Conservation (phyloP, 2,329 filamentous ascomycete genomes). For the Colletotrichum sp. region DNA sequence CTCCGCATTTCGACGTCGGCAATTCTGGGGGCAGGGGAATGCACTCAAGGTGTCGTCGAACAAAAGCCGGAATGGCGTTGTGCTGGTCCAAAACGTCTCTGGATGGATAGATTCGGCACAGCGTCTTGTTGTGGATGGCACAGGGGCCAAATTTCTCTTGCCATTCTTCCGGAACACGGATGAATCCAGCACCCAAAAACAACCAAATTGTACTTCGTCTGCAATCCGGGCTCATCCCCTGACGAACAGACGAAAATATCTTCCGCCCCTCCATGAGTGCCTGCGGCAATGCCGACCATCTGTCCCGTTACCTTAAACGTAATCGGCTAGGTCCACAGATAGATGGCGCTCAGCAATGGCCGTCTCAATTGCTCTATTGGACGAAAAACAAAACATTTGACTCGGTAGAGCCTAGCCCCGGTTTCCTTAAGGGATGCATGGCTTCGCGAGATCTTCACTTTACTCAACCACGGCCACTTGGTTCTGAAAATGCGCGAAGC, state of each 20-base stretch:
- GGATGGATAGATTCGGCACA: not conserved
- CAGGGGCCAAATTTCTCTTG: not conserved
- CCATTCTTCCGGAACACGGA: not conserved
- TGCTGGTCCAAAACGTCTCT: rapidly evolving
- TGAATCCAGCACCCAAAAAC: not conserved
- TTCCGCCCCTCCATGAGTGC: rapidly evolving
- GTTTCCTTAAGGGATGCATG: too few species aligned
- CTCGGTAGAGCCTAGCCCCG: too few species aligned
- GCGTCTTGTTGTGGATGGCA: not conserved
- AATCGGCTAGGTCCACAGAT: too few species aligned
- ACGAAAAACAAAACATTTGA: too few species aligned
- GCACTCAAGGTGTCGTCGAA: not conserved
- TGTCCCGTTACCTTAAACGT: too few species aligned
- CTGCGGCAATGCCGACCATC: rapidly evolving
- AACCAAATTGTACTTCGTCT: not conserved
- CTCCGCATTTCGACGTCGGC: not conserved
- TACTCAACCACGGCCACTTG: too few species aligned
- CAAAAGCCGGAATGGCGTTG: not conserved
- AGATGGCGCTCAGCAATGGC: too few species aligned
- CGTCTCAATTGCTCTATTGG: too few species aligned
- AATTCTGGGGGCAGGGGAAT: not conserved
- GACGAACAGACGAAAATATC: too few species aligned
- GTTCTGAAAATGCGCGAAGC: too few species aligned
- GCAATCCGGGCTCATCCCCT: not conserved
- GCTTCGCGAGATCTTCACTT: too few species aligned